Conservation (phyloP, 2,329 filamentous ascomycete species). For the Neocucurbitaria cava region DNA sequence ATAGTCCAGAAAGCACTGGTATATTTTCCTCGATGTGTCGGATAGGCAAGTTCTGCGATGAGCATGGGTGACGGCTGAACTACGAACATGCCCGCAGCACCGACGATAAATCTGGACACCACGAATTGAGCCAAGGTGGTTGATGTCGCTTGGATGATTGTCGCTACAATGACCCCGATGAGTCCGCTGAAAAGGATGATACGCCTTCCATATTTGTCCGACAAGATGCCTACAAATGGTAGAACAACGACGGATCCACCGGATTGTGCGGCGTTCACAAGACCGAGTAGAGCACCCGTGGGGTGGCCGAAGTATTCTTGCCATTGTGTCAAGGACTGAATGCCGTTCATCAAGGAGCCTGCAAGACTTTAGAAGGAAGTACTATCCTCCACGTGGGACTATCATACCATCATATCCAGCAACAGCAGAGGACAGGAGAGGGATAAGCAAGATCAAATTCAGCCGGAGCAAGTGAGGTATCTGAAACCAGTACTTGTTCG, state of each 20-base stretch:
- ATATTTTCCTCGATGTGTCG: slow-evolving; percentile 64
- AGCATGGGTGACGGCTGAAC: slow-evolving; percentile 61
- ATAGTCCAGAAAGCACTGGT: slow-evolving; percentile 43
- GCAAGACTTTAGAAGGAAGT: background rate
- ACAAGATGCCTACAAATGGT: slow-evolving; percentile 9
- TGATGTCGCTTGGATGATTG: slow-evolving; percentile 55
- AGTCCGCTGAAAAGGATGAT: slow-evolving; percentile 7
- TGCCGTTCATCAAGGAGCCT: slow-evolving; percentile 37
- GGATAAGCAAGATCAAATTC: slow-evolving; percentile 55
- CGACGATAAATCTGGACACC: slow-evolving; percentile 47
- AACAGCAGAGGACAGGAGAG: slow-evolving; percentile 52
- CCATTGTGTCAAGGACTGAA: slow-evolving; percentile 42
- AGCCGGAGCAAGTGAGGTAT: slow-evolving; percentile 53
- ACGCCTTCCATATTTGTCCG: slow-evolving; percentile 16
- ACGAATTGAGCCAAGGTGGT: slow-evolving; percentile 58
- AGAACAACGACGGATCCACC: slow-evolving; percentile 14
- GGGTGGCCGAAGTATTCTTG: slow-evolving; percentile 45
- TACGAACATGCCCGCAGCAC: slow-evolving; percentile 57
- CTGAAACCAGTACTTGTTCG: slow-evolving; percentile 50
- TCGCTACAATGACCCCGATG: slow-evolving; percentile 57
- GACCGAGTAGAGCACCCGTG: slow-evolving; percentile 18
- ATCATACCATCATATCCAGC: slow-evolving; percentile 55
- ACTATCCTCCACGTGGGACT: background rate
- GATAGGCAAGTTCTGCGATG: slow-evolving; percentile 65
- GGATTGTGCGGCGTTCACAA: slow-evolving; percentile 18